Percentiles rank a stretch among this genome's conserved stretches.
phyloP scores from a whole-genome alignment of 1,284 basidiomycete species.

The Malassezia japonica region DNA sequence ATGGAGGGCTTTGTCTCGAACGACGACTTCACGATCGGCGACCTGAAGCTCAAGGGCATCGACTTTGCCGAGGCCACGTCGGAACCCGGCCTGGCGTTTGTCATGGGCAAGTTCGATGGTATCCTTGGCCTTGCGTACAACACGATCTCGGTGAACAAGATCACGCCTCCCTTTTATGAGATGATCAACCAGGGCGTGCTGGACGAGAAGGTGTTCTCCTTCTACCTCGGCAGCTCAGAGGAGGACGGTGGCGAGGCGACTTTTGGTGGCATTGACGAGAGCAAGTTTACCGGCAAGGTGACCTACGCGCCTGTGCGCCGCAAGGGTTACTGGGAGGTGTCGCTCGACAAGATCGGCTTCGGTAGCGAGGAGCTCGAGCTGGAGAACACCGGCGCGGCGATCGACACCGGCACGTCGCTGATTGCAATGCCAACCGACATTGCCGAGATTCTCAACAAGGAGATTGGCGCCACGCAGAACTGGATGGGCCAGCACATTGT shows the following conservation, averaged over 20 bases:
- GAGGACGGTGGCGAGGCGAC: constrained; percentile 82
- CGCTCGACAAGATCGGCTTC: constrained; percentile 50
- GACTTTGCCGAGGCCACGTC: constrained; percentile 94
- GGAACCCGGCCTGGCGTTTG: constrained; percentile 94
- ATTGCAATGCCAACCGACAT: constrained; percentile 87
- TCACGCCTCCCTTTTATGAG: constrained; percentile 88
- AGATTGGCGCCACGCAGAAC: constrained; percentile 52
- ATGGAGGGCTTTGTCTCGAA: constrained; percentile 93
- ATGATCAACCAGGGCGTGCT: constrained; percentile 79
- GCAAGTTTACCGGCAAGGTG: constrained; percentile 72
- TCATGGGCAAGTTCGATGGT: constrained; percentile 80
- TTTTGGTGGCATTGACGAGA: constrained; percentile 81
- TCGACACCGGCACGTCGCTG: constrained; percentile 70
- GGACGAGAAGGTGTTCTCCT: constrained; percentile 80
- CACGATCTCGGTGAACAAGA: constrained; percentile 89
- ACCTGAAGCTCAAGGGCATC: constrained; percentile 65
- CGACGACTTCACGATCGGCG: constrained; percentile 74
- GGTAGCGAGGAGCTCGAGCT: constrained; percentile 69
- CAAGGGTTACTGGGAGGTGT: constrained; percentile 81
- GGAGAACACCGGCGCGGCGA: constrained; percentile 70
- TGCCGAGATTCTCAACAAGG: constrained; percentile 93
- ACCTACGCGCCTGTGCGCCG: constrained; percentile 82
- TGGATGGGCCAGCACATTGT: constrained; percentile 52
- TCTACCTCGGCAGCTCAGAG: constrained; percentile 81
- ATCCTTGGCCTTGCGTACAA: constrained; percentile 92